Evolutionary conservation across 257 asterid species (phyloP).

Genomic region (Solanum infundibuliforme): DNA sequence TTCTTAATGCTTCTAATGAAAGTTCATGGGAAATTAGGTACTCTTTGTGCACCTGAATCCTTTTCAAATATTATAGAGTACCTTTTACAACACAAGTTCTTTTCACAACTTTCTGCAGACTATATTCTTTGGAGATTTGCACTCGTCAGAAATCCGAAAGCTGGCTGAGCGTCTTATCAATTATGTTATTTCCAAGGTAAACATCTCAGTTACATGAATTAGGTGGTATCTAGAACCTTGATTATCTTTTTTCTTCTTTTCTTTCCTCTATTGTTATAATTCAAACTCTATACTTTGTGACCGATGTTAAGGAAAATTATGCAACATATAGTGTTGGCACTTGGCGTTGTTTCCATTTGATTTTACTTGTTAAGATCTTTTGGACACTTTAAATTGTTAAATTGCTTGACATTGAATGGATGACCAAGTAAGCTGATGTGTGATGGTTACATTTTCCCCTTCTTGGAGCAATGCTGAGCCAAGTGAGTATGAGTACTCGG

Average conservation of each 20-base stretch:
- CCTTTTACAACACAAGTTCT: neutral
- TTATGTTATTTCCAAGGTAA: slow-evolving; percentile 84
- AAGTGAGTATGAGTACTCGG: neutral
- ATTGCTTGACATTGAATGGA: neutral
- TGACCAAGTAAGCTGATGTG: neutral
- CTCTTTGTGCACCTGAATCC: neutral
- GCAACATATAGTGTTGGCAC: neutral
- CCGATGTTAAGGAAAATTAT: neutral
- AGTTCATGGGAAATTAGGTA: neutral
- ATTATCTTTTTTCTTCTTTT: neutral
- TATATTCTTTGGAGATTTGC: slow-evolving; percentile 73
- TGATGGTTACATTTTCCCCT: neutral
- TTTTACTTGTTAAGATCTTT: neutral
- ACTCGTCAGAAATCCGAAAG: slow-evolving; percentile 74
- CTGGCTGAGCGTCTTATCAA: slow-evolving; percentile 74
- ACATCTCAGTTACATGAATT: neutral
- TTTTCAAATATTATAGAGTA: neutral
- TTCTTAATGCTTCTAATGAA: neutral
- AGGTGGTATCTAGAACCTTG: neutral
- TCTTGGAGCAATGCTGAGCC: neutral
- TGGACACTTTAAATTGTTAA: neutral
- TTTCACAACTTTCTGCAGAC: slow-evolving; percentile 40
- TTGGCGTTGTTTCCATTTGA: neutral
- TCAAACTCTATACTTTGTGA: neutral
- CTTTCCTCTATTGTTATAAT: neutral